Evolutionary conservation across 2,329 filamentous ascomycete species (phyloP), one percentile per base, ranked within the genome.

Genomic region (Metarhizium album): DNA sequence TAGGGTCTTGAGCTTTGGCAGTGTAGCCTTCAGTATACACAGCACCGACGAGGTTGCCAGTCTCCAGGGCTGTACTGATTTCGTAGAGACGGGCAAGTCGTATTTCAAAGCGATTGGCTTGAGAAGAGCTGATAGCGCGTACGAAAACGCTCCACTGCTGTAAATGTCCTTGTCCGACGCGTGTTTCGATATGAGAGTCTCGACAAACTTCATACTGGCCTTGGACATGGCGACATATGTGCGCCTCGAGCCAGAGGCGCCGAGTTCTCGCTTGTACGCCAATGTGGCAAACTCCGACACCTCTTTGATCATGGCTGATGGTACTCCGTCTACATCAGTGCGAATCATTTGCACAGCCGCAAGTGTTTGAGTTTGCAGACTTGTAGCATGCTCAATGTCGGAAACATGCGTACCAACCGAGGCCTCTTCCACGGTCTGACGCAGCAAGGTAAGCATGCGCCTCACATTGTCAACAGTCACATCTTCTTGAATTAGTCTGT

Each of bases 211-310:
- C 76, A 95, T 93, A 52, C 85, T 82, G 20, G 80, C 80, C 65
- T 93, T 95, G 1, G 90, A 89, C 62, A 97, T 79, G 33, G 93
- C 91, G 50, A 98, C 82, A 62, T 90, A 97, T 0, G 89, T 95
- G 6, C 88, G 86, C 51, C 81, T 81, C 47, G 70, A 61, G 1
- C 61, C 46, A 2, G 48, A 57, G 13, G 70, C 50, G 54, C 66
- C 22, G 53, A 60, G 50, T 52, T 70, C 60, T 51, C 67, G 63
- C 0, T 72, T 67, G 58, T 87, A 90, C 1, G 88, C 84, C 33
- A 95, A 71, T 2, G 80, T 76, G 8, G 82, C 77, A 53, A 95
- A 82, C 47, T 86, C 79, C 1, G 88, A 80, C 9, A 90, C 76
- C 50, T 87, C 78, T 1, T 71, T 71, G 47, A 90, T 75, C 58